Evolutionary conservation across 306 rosid genomes (phyloP).

Genomic region (Sophora flavescens): DNA sequence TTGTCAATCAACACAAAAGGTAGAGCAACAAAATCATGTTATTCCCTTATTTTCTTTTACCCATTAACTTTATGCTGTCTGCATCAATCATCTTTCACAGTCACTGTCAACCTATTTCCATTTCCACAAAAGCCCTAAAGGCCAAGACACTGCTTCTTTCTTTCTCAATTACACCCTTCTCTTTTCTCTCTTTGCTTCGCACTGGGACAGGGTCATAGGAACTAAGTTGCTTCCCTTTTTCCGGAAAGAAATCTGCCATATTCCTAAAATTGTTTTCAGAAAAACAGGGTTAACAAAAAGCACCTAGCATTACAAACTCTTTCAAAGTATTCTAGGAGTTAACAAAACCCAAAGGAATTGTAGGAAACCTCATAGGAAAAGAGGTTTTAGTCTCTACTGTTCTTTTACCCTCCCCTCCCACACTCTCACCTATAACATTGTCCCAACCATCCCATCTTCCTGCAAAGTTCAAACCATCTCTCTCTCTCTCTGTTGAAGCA

Average conservation of each 20-base stretch:
- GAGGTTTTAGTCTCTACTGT: constrained; percentile 43
- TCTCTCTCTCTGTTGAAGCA: background rate
- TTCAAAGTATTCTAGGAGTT: constrained; percentile 54
- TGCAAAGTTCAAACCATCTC: constrained; percentile 22
- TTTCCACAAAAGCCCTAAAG: constrained; percentile 67
- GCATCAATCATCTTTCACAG: constrained; percentile 64
- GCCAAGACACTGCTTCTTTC: constrained; percentile 45
- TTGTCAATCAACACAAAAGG: constrained; percentile 73
- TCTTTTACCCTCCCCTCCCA: constrained; percentile 47
- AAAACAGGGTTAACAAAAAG: constrained; percentile 48
- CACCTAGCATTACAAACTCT: constrained; percentile 34
- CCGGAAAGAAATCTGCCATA: constrained; percentile 45
- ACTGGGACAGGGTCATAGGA: constrained; percentile 18
- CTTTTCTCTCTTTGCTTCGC: constrained; percentile 40
- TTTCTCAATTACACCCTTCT: constrained; percentile 35
- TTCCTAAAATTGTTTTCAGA: constrained; percentile 34
- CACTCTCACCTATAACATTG: constrained; percentile 29
- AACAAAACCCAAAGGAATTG: constrained; percentile 55
- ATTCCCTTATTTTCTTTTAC: constrained; percentile 57
- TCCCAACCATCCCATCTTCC: constrained; percentile 30
- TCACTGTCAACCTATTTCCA: constrained; percentile 66
- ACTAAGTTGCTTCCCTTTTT: constrained; percentile 50
- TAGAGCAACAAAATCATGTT: constrained; percentile 72
- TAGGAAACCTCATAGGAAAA: constrained; percentile 36
- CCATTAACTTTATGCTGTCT: constrained; percentile 60